These are phyloP conservation scores for Debaryomyces nepalensis DNA, from an alignment of 1,139 yeast species.

Conservation along the genomic window DNA sequence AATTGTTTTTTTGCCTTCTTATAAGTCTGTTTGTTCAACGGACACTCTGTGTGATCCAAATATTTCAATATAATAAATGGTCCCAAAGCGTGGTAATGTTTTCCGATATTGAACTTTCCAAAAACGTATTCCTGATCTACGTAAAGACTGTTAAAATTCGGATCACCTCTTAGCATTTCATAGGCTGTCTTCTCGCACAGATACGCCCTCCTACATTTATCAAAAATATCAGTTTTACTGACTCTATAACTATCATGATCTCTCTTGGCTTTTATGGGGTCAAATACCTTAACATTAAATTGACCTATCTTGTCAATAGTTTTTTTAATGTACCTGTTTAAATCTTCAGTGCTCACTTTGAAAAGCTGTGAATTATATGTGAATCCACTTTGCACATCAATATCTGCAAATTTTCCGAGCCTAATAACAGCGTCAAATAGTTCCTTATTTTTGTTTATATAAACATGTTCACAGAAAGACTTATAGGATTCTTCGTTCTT, in stretches of 20 bases:
- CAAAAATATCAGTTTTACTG: background rate
- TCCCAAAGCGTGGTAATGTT: background rate
- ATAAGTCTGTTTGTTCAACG: background rate
- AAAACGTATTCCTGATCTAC: background rate
- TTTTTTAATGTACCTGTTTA: background rate
- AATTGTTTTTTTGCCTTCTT: constrained; percentile 1
- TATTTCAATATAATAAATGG: background rate
- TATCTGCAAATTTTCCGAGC: background rate
- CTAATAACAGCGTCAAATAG: background rate
- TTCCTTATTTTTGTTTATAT: no score
- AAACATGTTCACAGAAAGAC: background rate
- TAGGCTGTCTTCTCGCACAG: background rate
- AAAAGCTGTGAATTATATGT: background rate
- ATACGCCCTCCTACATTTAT: background rate
- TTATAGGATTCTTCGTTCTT: background rate
- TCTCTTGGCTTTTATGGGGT: constrained; percentile 1
- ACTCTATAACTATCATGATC: background rate
- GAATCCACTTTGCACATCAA: constrained; percentile 2
- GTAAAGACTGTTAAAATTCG: background rate
- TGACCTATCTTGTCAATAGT: background rate
- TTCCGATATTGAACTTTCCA: background rate
- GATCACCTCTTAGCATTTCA: background rate
- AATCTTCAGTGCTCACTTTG: background rate
- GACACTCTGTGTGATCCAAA: background rate
- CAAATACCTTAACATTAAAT: constrained; percentile 1